A percentile compares a stretch with the other conserved stretches of the same genome.
Evolutionary conservation across 495 filamentous ascomycete genomes (phyloP).

Genomic region (Penicillium pulvis): DNA sequence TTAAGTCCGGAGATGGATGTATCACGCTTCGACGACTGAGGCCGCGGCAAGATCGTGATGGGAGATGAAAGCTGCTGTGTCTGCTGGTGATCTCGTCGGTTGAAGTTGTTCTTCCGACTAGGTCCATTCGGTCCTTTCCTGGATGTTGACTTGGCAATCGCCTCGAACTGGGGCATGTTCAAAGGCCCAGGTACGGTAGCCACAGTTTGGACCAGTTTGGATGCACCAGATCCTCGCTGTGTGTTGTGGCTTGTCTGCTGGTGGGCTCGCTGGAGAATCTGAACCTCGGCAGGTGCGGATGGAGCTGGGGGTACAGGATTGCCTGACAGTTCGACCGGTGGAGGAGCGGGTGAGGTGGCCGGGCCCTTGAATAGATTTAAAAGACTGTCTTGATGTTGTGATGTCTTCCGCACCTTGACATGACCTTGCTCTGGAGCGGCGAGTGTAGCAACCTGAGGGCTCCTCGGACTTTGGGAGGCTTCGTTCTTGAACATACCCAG

Average conservation of each 20-base stretch:
- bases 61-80: constrained; percentile 36
- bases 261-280: constrained; percentile 42
- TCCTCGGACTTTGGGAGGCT: constrained; percentile 34
- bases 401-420: constrained; percentile 29
- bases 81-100: constrained; percentile 22
- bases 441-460: constrained; percentile 34
- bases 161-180: constrained; percentile 52
- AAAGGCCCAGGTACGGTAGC: constrained; percentile 56
- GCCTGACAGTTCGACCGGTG: constrained; percentile 39
- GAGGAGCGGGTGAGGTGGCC: constrained; percentile 18
- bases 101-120: constrained; percentile 25
- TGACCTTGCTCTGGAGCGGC: constrained; percentile 25
- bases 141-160: constrained; percentile 27
- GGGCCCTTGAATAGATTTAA: constrained; percentile 39
- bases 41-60: constrained; percentile 48
- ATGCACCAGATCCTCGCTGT: constrained; percentile 12
- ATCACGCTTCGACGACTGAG: constrained; percentile 40
- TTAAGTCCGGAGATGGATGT: constrained; percentile 19
- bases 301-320: constrained; percentile 28
- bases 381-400: constrained; percentile 45
- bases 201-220: constrained; percentile 28
- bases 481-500: constrained; percentile 65
- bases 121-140: constrained; percentile 26
- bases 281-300: constrained; percentile 22
- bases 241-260: constrained; percentile 21